phyloP scores from a whole-genome alignment of 331 rosid genomes.

The Cucumis variabilis region DNA sequence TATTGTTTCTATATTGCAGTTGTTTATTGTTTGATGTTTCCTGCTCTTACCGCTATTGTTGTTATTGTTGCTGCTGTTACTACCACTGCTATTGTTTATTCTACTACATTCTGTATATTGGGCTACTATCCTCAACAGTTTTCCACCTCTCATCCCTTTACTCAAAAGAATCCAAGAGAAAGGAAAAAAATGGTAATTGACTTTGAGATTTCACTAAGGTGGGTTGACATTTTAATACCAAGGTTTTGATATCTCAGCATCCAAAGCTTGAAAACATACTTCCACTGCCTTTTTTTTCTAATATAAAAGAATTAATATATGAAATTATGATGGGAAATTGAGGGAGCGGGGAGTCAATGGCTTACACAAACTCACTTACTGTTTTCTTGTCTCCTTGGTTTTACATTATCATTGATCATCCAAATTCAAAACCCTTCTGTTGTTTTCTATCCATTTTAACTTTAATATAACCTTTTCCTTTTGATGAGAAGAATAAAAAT shows the following conservation, averaged over 20 bases:
- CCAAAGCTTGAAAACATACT: constrained; percentile 68
- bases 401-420: constrained; percentile 51
- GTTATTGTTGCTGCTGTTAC: too few relatives aligned
- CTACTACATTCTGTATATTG: too few relatives aligned
- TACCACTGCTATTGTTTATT: too few relatives aligned
- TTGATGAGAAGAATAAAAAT: constrained; percentile 18
- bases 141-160: constrained; percentile 85
- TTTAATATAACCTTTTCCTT: constrained; percentile 12
- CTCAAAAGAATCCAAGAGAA: constrained; percentile 78
- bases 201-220: constrained; percentile 57
- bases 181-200: constrained; percentile 58
- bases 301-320: background rate
- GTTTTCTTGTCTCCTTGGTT: constrained; percentile 76
- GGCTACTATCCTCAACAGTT: too few relatives aligned
- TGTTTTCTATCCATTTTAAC: constrained; percentile 27
- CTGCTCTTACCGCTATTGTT: too few relatives aligned
- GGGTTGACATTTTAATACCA: constrained; percentile 82
- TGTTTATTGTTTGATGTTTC: too few relatives aligned
- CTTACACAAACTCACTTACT: constrained; percentile 73
- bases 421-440: constrained; percentile 50
- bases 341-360: constrained; percentile 63
- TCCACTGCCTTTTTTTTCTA: background rate
- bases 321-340: constrained; percentile 47
- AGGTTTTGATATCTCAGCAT: constrained; percentile 57
- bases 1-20: too few relatives aligned